Base-by-base conservation (phyloP, 2,329 filamentous ascomycete genomes). In the Bertia moriformis region DNA sequence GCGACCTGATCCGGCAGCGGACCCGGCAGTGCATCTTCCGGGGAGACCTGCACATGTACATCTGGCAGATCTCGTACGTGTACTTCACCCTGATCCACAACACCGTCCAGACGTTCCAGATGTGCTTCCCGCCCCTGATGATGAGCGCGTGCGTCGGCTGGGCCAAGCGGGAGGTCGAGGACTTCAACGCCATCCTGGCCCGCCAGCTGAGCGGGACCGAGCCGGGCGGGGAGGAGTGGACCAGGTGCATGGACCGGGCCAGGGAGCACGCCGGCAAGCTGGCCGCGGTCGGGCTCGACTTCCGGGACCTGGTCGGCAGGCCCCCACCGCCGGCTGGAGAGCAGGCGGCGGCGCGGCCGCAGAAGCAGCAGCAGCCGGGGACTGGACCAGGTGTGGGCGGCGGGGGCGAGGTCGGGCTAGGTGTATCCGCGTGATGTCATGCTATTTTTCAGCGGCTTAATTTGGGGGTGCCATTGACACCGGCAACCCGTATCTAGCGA, bases 61-160 rank as follows among this genome's bases (percentile, higher is more conserved):
- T 96, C 48, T 94, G 88, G 69, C 85, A 94, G 54, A 69, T 96
- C 37, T 91, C 89, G 2, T 95, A 87, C 58, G 87, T 94, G 41
- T 95, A 94, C 59, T 98, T 98, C 60, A 87, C 79, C 40, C 72
- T 94, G 46, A 89, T 98, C 54, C 79, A 85, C 49, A 95, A 96
- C 59, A 96, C 91, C 0, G 83, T 96, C 43, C 73, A 74, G 51
- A 88, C 84, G 51, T 95, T 91, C 59, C 86, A 93, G 53, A 65
- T 67, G 39, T 93, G 86, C 55, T 96, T 96, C 54, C 80, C 87
- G 10, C 71, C 84, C 18, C 68, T 78, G 13, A 85, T 91, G 65
- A 93, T 91, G 71, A 93, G 86, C 51, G 87, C 88, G 0, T 93
- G 87, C 49, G 89, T 98, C 50, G 93, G 89, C 54, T 98, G 91